Evolutionary conservation across 352 stramenopile species (phyloP).

Genomic region (Phytophthora parvispora): DNA sequence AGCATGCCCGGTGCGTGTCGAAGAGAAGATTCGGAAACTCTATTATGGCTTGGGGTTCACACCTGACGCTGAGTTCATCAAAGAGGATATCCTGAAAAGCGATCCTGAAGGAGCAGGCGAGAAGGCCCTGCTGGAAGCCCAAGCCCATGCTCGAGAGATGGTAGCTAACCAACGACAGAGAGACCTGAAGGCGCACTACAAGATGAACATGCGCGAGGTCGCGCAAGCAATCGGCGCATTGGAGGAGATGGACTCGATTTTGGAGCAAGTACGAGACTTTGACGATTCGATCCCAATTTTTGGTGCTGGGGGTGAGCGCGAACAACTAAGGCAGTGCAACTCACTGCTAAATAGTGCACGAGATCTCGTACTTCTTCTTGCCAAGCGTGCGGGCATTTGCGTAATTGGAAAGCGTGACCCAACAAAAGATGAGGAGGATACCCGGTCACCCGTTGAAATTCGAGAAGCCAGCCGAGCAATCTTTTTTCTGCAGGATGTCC

Average conservation of each 20-base stretch:
- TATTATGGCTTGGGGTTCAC: constrained; percentile 73
- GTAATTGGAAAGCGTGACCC: constrained; percentile 68
- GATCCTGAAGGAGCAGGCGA: constrained; percentile 71
- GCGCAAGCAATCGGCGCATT: constrained; percentile 66
- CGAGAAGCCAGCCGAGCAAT: constrained; percentile 18
- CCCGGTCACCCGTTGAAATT: constrained; percentile 55
- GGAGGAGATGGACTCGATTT: constrained; percentile 65
- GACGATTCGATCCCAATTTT: constrained; percentile 34
- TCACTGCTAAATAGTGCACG: constrained; percentile 41
- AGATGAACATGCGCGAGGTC: constrained; percentile 57
- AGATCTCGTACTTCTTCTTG: constrained; percentile 57
- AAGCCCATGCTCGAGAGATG: constrained; percentile 55
- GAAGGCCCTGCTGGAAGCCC: constrained; percentile 67
- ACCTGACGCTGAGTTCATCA: constrained; percentile 45
- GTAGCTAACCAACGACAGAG: constrained; percentile 56
- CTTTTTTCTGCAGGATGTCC: constrained; percentile 31
- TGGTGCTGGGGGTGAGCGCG: background rate
- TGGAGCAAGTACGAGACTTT: constrained; percentile 45
- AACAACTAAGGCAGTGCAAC: constrained; percentile 28
- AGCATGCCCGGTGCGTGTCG: constrained; percentile 60
- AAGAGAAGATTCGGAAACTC: constrained; percentile 50
- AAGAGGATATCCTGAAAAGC: constrained; percentile 76
- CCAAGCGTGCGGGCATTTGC: constrained; percentile 73
- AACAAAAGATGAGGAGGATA: constrained; percentile 56
- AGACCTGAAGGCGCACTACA: constrained; percentile 73